A percentile compares a stretch with the other conserved stretches of the same genome.
phyloP scores from a whole-genome alignment of 805 yeast species.

The Candida verbasci region DNA sequence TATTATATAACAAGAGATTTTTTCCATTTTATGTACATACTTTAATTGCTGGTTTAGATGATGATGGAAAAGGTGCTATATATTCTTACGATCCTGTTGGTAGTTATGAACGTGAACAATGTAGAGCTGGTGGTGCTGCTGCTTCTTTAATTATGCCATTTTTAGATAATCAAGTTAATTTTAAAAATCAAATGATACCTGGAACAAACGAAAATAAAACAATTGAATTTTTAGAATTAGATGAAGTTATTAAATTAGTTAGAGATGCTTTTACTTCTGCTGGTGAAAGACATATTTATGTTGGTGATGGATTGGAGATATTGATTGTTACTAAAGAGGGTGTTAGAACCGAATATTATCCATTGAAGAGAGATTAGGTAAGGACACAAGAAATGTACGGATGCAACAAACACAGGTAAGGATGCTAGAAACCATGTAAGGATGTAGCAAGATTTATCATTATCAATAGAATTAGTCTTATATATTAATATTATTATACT shows the following conservation, averaged over 20 bases:
- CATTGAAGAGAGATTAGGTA: constrained; percentile 87
- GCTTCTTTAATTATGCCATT: constrained; percentile 96
- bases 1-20: constrained; percentile 87
- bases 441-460: no score
- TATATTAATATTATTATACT: constrained; percentile 23
- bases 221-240: constrained; percentile 63
- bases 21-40: constrained; percentile 98
- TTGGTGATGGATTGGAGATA: constrained; percentile 94
- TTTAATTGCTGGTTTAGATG: constrained; percentile 88
- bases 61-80: constrained; percentile 88
- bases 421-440: no score
- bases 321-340: constrained; percentile 92
- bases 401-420: neutral
- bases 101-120: constrained; percentile 93
- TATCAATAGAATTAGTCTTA: no score
- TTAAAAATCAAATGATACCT: constrained; percentile 89
- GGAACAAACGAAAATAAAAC: constrained; percentile 56
- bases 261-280: constrained; percentile 95
- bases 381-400: neutral
- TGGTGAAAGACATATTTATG: constrained; percentile 97
- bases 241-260: constrained; percentile 82
- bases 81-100: constrained; percentile 98
- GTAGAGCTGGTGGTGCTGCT: constrained; percentile 98
- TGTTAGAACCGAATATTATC: constrained; percentile 74
- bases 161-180: constrained; percentile 93